Percentiles rank a stretch among this genome's conserved stretches.
phyloP scores from a whole-genome alignment of 306 rosid species.

The Morella rubra region DNA sequence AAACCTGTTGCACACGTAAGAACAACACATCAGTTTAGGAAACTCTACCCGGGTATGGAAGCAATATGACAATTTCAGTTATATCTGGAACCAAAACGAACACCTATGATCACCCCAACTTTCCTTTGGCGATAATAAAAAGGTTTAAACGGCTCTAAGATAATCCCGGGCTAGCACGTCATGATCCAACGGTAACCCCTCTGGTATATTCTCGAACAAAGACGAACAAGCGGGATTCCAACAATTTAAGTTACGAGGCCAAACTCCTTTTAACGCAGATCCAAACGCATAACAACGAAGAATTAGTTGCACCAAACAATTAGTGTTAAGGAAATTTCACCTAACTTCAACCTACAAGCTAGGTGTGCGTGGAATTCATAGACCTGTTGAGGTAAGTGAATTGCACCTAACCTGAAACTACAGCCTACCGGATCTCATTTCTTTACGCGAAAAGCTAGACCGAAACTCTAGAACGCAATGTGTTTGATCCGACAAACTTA shows the following conservation, averaged over 20 bases:
- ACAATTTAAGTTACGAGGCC: not conserved
- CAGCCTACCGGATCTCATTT: slow-evolving; percentile 13
- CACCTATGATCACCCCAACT: not conserved
- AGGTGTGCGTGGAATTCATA: too few species aligned
- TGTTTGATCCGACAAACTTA: slow-evolving; percentile 3
- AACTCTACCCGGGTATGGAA: not conserved
- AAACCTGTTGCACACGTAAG: slow-evolving; percentile 42
- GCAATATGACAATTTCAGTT: not conserved
- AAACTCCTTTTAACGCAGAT: slow-evolving; percentile 15
- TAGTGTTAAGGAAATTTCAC: not conserved
- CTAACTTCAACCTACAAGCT: not conserved
- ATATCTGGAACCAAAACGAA: not conserved
- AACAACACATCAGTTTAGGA: not conserved
- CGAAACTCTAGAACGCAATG: slow-evolving; percentile 14
- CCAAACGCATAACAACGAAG: not conserved
- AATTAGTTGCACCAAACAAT: not conserved
- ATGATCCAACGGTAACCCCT: not conserved
- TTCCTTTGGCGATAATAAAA: not conserved
- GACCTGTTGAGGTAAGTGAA: not conserved
- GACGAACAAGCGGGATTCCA: not conserved
- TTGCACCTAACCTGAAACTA: slow-evolving; percentile 14
- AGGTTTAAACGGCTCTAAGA: not conserved
- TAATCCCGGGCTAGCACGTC: not conserved
- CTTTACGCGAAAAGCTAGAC: too few species aligned
- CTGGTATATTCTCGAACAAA: not conserved